Base-by-base conservation (phyloP, 768 basidiomycete species). In the Suillus fuscotomentosus region DNA sequence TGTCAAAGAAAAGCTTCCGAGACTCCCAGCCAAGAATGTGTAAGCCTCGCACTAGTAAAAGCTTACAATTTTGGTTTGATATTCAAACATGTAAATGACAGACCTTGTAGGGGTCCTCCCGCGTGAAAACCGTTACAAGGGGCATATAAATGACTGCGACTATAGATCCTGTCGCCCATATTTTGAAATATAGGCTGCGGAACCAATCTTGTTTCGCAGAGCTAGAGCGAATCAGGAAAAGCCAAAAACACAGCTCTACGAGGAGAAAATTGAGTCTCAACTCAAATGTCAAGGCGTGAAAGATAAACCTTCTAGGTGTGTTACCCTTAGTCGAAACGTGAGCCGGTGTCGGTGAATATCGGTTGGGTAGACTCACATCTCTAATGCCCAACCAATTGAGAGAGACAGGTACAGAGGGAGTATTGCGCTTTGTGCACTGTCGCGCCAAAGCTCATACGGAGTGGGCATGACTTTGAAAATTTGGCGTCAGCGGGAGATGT, bases 231-330 rank as follows among this genome's bases (percentile, higher is more conserved):
- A 94, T 79, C 43, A 95, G 84, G 78, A 92, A 95, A 14, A 94
- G 77, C 92, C 93, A 94, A 73, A 95, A 95, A 70, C 91, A 94
- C 0, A 94, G 80, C 69, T 95, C 92, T 92, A 63, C 9, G 24
- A 39, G 39, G 13, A 20, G 14, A 15, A n/a, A 47, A 11, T 13
- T 8, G n/a, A 53, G 31, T 24, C 36, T 41, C 31, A 3, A n/a
- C 9, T 31, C 56, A 34, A 50, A 61, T 48, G 22, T 60, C 59
- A 65, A 48, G 17, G 14, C n/a, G 24, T 41, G 4, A 55, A 39
- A 13, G 42, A 17, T 27, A 17, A 67, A 90, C 91, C 91, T 86
- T 93, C 91, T 68, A 92, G 74, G 75, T 93, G 92, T 0, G 90
- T 89, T 8, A 92, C 84, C 81, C 91, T 93, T 9, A 4, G 31